Evolutionary conservation across 164 flowering plant species (phyloP).

Genomic region (Piper longum): DNA sequence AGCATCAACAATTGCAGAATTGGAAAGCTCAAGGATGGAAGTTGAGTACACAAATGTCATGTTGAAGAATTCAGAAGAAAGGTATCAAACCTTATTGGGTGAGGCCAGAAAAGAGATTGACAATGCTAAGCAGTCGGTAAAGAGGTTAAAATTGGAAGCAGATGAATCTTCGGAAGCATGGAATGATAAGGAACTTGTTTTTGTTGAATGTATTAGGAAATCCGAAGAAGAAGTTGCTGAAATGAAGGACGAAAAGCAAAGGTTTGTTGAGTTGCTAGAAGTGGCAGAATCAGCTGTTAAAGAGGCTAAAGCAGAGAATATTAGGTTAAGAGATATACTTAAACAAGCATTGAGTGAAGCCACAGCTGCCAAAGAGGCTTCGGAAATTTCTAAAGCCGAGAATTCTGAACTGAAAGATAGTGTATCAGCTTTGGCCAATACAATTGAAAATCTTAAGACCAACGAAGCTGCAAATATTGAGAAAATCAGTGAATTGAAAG

Average conservation of each 20-base stretch:
- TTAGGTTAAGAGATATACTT: conserved; percentile 56
- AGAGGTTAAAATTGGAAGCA: conserved; percentile 56
- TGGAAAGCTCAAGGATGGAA: conserved; percentile 27
- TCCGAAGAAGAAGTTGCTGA: conserved; percentile 49
- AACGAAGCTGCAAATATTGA: conserved; percentile 42
- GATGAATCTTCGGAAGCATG: conserved; percentile 62
- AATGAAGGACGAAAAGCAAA: conserved; percentile 28
- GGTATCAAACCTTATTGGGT: conserved; percentile 19
- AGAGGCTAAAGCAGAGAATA: conserved; percentile 44
- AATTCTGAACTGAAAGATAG: conserved; percentile 59
- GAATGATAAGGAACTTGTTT: conserved; percentile 58
- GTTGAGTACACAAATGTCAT: conserved; percentile 19
- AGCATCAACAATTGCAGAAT: conserved; percentile 16
- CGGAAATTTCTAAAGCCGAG: conserved; percentile 55
- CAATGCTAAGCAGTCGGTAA: conserved; percentile 21
- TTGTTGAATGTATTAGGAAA: conserved; percentile 50
- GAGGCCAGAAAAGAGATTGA: conserved; percentile 50
- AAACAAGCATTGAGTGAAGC: conserved; percentile 85
- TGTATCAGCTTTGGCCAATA: conserved; percentile 44
- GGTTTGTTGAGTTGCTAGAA: conserved; percentile 21
- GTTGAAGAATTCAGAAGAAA: conserved; percentile 24
- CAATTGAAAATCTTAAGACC: conserved; percentile 32
- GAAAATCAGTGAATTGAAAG: conserved; percentile 39
- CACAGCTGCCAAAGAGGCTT: conserved; percentile 66
- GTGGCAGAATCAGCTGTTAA: conserved; percentile 24